These are phyloP conservation scores for Globomyces sp. DNA, from an alignment of 371 early-diverging fungal species.

Conservation along the genomic window DNA sequence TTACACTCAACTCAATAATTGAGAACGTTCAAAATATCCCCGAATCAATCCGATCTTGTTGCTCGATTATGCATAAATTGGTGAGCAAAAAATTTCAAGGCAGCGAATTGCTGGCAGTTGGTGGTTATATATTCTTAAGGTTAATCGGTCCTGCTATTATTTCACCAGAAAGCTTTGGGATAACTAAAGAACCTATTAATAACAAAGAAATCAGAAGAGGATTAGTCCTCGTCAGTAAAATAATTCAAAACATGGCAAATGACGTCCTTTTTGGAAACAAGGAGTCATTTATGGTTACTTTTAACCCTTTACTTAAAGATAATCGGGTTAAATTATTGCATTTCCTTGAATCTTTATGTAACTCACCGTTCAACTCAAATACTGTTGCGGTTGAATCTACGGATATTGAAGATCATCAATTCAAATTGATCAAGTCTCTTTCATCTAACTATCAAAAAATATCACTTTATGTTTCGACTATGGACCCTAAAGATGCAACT, in stretches of 20 bases:
- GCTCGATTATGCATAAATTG: slow-evolving; percentile 70
- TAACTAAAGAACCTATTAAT: slow-evolving; percentile 31
- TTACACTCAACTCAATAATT: slow-evolving; percentile 80
- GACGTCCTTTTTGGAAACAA: slow-evolving; percentile 91
- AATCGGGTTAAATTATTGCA: slow-evolving; percentile 15
- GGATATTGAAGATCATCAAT: too few relatives aligned
- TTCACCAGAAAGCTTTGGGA: slow-evolving; percentile 65
- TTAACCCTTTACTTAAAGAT: background rate
- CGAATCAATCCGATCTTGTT: slow-evolving; percentile 71
- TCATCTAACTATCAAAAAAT: too few relatives aligned
- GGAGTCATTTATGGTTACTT: slow-evolving; percentile 78
- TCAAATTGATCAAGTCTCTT: too few relatives aligned
- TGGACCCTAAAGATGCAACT: too few relatives aligned
- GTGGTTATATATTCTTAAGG: slow-evolving; percentile 91
- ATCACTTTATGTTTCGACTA: too few relatives aligned
- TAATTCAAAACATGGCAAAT: slow-evolving; percentile 93
- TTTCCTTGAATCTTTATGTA: slow-evolving; percentile 58
- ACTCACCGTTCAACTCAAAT: too few relatives aligned
- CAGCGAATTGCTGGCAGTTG: slow-evolving; percentile 78
- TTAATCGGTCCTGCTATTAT: slow-evolving; percentile 96
- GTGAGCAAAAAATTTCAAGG: slow-evolving; percentile 85
- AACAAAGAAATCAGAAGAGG: slow-evolving; percentile 78
- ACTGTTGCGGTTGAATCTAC: too few relatives aligned
- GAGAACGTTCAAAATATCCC: slow-evolving; percentile 72
- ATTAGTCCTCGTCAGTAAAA: slow-evolving; percentile 85